Base-by-base conservation (phyloP, 1,139 yeast species). In the Pichia sp. region DNA sequence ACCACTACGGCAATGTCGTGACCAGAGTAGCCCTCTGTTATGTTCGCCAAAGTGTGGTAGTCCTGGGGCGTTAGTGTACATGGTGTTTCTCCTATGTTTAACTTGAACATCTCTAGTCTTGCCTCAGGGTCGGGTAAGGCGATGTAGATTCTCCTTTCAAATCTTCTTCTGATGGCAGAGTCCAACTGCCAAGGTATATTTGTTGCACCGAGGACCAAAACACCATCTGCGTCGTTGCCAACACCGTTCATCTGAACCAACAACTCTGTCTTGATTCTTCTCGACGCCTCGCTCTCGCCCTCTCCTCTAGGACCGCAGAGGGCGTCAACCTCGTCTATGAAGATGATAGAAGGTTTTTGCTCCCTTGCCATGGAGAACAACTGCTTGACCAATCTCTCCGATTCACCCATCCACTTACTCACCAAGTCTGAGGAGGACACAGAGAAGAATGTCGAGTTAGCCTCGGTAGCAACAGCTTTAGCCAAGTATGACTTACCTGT, bases 161-260 rank as follows among this genome's bases (percentile, higher is more conserved):
- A 95, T 73, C 99, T 84, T 73, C 99, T 84, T 68, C 99, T 81
- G 50, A 95, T 89, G 6, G 99, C 99, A 44, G 98, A 91, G 70
- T 95, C 99, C 59, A 95, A 76, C 71, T 93, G 97, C 99, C 99
- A 95, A 19, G 99, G 99, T 55, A 95, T 93, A 68, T 95, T 95
- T 4, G 99, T 95, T 1, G 99, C 99, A 25, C 99, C 99, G 49
- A 95, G 74, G 0, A 95, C 99, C 43, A 95, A 74, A 2, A 95
- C 98, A 8, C 99, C 99, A 48, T 79, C 78, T 1, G 96, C 74
- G 67, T 95, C 99, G 66, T 89, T 91, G 13, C 99, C 99, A 6
- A 95, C 99, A 62, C 99, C 99, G 68, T 93, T 93, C 99, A 95
- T 95, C 68, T 95, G 99, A 8, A 95, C 98, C 63, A 95, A 77